Base-by-base conservation (phyloP, 352 stramenopile genomes). In the Globisporangium splendens region DNA sequence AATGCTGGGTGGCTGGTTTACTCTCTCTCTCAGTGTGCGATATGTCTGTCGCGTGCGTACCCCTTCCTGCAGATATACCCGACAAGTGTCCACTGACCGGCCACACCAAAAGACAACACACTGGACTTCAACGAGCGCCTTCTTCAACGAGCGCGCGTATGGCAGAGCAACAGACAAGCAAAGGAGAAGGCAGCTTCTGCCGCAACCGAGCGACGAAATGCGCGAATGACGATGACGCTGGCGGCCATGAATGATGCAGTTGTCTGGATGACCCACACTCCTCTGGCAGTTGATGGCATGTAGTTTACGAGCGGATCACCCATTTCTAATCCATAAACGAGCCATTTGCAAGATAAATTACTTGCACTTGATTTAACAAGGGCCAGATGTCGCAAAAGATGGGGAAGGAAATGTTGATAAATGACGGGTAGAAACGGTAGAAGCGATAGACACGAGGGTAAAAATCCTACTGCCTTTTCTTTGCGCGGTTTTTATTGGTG, bases 371-470 rank as follows among this genome's bases (percentile, higher is more conserved):
- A 22, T 22, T 42, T 31, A 31, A 2, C 24, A 31, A 31, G 24
- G 1, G 4, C 8, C 20, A 28, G 35, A 24, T 35, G 35, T 24
- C 38, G 35, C 21, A 24, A 54, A n/a, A 54, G 49, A 54, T 22
- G 39, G 31, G 39, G n/a, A n/a, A 8, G 24, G 24, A 54, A 33
- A 43, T 15, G 12, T 44, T 44, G 13, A 44, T 58, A 58, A 50
- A 50, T 58, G 33, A 58, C 52, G 10, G 48, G 24, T 54, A 54
- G 48, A 54, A 41, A 54, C 10, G 48, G 20, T 53, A 53, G 48
- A 53, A 6, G 33, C 21, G 22, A 11, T 50, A 50, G 46, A 50
- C 11, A 51, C 24, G 24, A 2, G 5, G 24, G 24, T 2, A 2
- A 31, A 5, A 10, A 43, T 11, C 38, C 11, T 13, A 43, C 14